Evolutionary conservation across 257 asterid species (phyloP).

Genomic region (Salvia rosmarinus): DNA sequence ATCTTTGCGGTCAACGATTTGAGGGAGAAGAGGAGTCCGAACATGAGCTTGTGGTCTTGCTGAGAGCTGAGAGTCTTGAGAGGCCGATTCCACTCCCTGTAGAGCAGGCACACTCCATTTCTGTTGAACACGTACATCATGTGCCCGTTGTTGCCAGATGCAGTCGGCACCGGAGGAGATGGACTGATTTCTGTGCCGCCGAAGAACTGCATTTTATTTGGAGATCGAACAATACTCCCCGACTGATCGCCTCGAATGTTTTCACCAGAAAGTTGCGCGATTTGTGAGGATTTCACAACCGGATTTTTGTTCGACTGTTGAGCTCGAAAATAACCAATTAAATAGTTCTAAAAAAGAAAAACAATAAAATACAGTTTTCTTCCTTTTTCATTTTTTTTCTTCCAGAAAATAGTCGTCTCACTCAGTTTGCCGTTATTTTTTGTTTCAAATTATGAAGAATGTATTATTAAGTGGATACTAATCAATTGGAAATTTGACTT

Average conservation of each 20-base stretch:
- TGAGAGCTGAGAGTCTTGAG: conserved; percentile 83
- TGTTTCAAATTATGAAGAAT: no score
- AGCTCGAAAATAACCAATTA: not conserved
- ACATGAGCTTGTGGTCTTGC: conserved; percentile 96
- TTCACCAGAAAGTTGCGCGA: not conserved
- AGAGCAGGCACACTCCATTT: conserved; percentile 82
- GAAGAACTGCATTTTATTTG: conserved; percentile 73
- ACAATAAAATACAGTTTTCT: not conserved
- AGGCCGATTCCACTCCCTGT: conserved; percentile 98
- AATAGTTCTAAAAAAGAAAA: no score
- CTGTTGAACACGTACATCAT: conserved; percentile 90
- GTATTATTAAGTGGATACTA: no score
- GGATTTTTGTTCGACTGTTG: not conserved
- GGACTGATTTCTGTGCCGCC: conserved; percentile 92
- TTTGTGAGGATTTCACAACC: not conserved
- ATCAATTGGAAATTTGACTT: no score
- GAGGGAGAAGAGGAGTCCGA: conserved; percentile 95
- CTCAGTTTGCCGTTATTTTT: no score
- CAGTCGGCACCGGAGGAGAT: conserved; percentile 77
- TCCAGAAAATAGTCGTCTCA: not conserved
- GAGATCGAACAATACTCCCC: not conserved
- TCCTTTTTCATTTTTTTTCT: not conserved
- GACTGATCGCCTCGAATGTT: conserved; percentile 3
- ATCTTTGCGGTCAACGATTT: conserved; percentile 90
- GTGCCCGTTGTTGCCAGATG: conserved; percentile 83